Evolutionary conservation across 768 basidiomycete species (phyloP), one percentile per base, ranked within the genome.

Genomic region (Brasilioporus rufonigricans): DNA sequence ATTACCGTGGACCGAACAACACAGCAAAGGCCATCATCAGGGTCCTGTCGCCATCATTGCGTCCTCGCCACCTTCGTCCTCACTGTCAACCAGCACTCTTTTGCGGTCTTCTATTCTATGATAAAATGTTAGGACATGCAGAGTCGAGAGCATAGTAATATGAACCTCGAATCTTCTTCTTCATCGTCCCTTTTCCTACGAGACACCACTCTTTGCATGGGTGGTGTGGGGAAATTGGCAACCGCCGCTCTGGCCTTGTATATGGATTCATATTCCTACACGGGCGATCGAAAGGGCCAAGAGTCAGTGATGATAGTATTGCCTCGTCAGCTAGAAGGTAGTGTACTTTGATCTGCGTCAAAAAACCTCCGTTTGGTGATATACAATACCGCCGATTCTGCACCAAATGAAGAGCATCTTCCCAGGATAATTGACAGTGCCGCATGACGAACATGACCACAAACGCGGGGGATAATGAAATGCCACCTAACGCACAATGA

Each of bases 361-460:
- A 69, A 72, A 97, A 97, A 4, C 92, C 93, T 14, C 87, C 85
- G 62, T 96, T 93, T 12, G 93, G 94, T 1, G 91, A 91, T 58
- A 95, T 94, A 70, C 93, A 97, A 64, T 96, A 97, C 43, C 93
- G 81, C 44, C 93, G 80, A 60, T 93, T 93, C 70, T 94, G 92
- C 4, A 94, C 92, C 65, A 89, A 73, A 63, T 92, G 91, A 45
- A 94, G 76, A 0, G 91, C 92, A 52, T 94, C 91, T 74, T 93
- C 91, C 87, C 89, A 93, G 36, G 85, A 84, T 27, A 93, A 73
- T 27, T 83, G 82, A 67, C 85, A 85, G 62, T 87, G 82, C 55
- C 90, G 87, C 92, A 94, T 94, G 35, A 91, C 91, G 66, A 90
- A 94, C 89, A 93, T 93, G 50, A 94, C 88, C 23, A 93, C 92